A percentile compares a stretch with the other conserved stretches of the same genome.
Evolutionary conservation across 2,329 filamentous ascomycete genomes (phyloP).

Genomic region (Neoascochyta sp.): DNA sequence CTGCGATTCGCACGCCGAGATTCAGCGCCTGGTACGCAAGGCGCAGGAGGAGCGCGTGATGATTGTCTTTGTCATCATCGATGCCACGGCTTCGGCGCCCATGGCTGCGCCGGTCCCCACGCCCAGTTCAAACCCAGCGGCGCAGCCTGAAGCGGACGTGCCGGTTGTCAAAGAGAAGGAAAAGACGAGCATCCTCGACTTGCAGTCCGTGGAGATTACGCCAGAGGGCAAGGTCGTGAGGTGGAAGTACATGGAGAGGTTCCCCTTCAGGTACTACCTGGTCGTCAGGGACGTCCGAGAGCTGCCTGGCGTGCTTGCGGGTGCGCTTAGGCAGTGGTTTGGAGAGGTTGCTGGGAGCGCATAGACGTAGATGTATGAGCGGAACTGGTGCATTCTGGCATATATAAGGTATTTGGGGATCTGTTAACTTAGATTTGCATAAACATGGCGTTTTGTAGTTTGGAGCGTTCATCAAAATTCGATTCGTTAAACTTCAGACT

Average conservation of each 20-base stretch:
- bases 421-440: no score
- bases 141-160: constrained; percentile 5
- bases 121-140: constrained; percentile 4
- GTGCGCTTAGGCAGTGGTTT: constrained; percentile 94
- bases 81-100: constrained; percentile 47
- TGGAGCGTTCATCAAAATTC: no score
- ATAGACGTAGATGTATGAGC: constrained; percentile 2
- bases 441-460: not conserved
- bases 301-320: constrained; percentile 81
- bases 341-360: constrained; percentile 58
- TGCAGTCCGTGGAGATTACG: constrained; percentile 82
- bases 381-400: no score
- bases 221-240: constrained; percentile 69
- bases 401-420: no score
- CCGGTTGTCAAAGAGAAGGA: constrained; percentile 44
- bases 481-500: no score
- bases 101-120: constrained; percentile 5
- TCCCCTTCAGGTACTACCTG: constrained; percentile 95
- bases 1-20: constrained; percentile 81
- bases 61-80: constrained; percentile 97
- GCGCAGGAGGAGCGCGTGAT: constrained; percentile 93
- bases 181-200: constrained; percentile 72
- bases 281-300: constrained; percentile 91
- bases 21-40: constrained; percentile 76
- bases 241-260: constrained; percentile 88